Percentiles rank a stretch among this genome's conserved stretches.
Evolutionary conservation across 2,329 filamentous ascomycete genomes (phyloP).

Genomic region (Pseudophaeomoniella oleicola): DNA sequence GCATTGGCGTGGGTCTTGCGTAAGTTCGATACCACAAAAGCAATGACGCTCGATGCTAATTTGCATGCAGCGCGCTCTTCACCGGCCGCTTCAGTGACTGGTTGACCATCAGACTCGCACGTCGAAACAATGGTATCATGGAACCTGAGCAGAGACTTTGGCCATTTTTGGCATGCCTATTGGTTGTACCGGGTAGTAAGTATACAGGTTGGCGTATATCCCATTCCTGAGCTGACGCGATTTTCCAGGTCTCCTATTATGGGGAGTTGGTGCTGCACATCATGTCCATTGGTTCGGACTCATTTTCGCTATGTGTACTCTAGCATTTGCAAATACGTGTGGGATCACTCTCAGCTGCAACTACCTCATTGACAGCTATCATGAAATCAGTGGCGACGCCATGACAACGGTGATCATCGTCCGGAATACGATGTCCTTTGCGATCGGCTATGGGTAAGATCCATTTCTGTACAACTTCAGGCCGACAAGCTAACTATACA

Average conservation of each 20-base stretch:
- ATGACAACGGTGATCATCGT: conserved; percentile 30
- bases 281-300: conserved; percentile 27
- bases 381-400: conserved; percentile 23
- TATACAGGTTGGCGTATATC: too few relatives aligned
- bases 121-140: conserved; percentile 24
- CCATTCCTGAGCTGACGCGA: too few relatives aligned
- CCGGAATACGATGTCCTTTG: conserved; percentile 34
- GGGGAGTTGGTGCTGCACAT: conserved; percentile 27
- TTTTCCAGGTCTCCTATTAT: conserved; percentile 20
- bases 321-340: conserved; percentile 23
- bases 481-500: too few relatives aligned
- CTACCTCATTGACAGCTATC: conserved; percentile 26
- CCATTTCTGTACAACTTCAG: not conserved
- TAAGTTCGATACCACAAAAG: conserved; percentile 9
- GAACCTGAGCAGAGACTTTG: conserved; percentile 27
- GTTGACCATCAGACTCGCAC: conserved; percentile 21
- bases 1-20: conserved; percentile 18
- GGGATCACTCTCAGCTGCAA: conserved; percentile 24
- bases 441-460: conserved; percentile 25
- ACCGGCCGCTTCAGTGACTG: conserved; percentile 25
- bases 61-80: conserved; percentile 18
- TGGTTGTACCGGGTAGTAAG: conserved; percentile 22
- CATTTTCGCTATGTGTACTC: conserved; percentile 26
- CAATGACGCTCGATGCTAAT: not conserved
- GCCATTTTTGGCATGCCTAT: conserved; percentile 20